Conservation (phyloP, 2,329 filamentous ascomycete genomes). For the Fusarium brachygibbosum region DNA sequence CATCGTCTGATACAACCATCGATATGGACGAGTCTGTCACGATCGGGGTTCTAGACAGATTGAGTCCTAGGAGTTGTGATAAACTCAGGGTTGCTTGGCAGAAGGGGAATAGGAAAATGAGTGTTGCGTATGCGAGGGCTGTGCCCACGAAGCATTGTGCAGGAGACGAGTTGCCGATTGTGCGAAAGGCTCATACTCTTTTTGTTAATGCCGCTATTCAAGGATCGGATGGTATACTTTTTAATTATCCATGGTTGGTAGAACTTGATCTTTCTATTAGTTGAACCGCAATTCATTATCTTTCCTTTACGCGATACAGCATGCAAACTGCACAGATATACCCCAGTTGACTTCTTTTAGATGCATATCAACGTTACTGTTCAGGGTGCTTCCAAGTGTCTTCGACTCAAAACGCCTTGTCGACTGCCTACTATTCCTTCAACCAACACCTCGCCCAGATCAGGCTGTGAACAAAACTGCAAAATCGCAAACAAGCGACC, state of each 20-base stretch:
- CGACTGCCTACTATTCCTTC: too few relatives aligned
- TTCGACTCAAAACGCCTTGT: too few relatives aligned
- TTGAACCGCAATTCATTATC: neutral
- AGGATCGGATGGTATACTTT: neutral
- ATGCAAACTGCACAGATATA: neutral
- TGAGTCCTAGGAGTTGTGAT: neutral
- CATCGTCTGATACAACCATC: slow-evolving; percentile 62
- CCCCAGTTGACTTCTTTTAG: neutral
- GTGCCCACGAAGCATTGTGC: slow-evolving; percentile 18
- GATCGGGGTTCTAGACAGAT: slow-evolving; percentile 51
- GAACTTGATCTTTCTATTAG: slow-evolving; percentile 28
- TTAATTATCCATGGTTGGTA: slow-evolving; percentile 36
- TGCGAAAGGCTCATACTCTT: slow-evolving; percentile 21
- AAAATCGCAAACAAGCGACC: slow-evolving; percentile 11
- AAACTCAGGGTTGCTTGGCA: neutral
- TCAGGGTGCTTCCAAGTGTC: neutral
- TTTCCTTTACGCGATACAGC: too few relatives aligned
- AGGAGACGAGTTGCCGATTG: neutral
- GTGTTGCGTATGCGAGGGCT: neutral
- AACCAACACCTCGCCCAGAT: neutral
- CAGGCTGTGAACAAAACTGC: neutral
- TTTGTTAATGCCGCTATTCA: slow-evolving; percentile 44
- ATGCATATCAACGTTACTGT: neutral
- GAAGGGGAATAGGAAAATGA: neutral
- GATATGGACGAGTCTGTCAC: slow-evolving; percentile 59